Percentiles rank a stretch among this genome's conserved stretches.
Conservation (phyloP, 2,329 filamentous ascomycete genomes). For the Metarhizium guizhouense region DNA sequence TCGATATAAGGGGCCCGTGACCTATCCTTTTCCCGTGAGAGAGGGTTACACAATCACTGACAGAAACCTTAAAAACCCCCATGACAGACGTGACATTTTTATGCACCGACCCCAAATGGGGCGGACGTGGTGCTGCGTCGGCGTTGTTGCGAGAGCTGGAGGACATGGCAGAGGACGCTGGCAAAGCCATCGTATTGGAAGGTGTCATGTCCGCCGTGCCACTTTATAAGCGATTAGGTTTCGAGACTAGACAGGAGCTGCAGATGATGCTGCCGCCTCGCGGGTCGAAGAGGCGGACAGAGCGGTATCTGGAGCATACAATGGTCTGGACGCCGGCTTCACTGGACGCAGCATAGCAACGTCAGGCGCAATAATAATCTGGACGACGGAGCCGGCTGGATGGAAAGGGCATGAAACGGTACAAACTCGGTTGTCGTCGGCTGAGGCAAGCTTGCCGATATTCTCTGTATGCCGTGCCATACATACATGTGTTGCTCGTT, state of each 20-base stretch:
- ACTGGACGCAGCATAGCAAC: not conserved
- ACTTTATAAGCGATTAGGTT: constrained; percentile 30
- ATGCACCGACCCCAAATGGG: constrained; percentile 26
- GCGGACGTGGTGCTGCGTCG: constrained; percentile 26
- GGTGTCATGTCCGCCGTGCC: constrained; percentile 28
- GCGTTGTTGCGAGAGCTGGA: constrained; percentile 24
- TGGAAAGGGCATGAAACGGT: not conserved
- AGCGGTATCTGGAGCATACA: constrained; percentile 23
- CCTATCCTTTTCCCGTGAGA: not conserved
- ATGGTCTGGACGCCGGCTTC: constrained; percentile 21
- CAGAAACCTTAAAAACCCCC: not conserved
- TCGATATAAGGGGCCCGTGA: not conserved
- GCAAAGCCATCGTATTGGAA: constrained; percentile 27
- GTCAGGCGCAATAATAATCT: not conserved
- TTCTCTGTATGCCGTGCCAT: not conserved
- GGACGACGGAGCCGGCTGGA: not conserved
- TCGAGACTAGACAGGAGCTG: constrained; percentile 20
- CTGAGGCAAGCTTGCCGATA: not conserved
- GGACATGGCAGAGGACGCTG: constrained; percentile 20
- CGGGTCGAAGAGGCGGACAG: constrained; percentile 18
- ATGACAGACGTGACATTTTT: constrained; percentile 27
- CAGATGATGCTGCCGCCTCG: constrained; percentile 25
- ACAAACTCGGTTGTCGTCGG: not conserved
- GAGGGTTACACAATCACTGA: constrained; percentile 7
- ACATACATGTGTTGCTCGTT: not conserved